These are phyloP conservation scores for Ophiostoma tasmaniense DNA, from an alignment of 2,329 filamentous ascomycete species.

Conservation along the genomic window DNA sequence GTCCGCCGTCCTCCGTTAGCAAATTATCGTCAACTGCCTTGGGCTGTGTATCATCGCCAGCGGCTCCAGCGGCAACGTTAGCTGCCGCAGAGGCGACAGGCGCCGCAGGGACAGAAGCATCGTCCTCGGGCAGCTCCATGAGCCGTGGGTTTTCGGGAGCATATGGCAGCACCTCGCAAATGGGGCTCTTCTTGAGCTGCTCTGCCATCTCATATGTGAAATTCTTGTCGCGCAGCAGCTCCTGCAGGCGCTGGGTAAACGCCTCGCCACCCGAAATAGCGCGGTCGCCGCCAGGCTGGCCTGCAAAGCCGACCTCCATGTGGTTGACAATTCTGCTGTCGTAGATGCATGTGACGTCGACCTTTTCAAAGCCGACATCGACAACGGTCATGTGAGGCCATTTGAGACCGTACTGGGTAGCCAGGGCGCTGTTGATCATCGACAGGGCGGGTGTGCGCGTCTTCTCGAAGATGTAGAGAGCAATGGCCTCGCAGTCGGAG, in stretches of 20 bases:
- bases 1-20: conserved; percentile 29
- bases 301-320: conserved; percentile 46
- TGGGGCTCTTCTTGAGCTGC: conserved; percentile 57
- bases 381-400: conserved; percentile 73
- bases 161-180: conserved; percentile 60
- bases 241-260: conserved; percentile 65
- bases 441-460: conserved; percentile 90
- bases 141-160: conserved; percentile 35
- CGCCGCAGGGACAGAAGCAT: conserved; percentile 8
- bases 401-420: conserved; percentile 75
- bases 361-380: conserved; percentile 86
- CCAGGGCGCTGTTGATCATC: conserved; percentile 79
- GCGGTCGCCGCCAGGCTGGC: conserved; percentile 15
- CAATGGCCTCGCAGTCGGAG: conserved; percentile 76
- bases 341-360: conserved; percentile 82
- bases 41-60: conserved; percentile 23
- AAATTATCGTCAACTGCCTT: conserved; percentile 24
- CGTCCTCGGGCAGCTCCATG: conserved; percentile 34
- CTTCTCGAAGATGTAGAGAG: conserved; percentile 93
- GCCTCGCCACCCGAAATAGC: conserved; percentile 72
- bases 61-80: conserved; percentile 31
- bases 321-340: conserved; percentile 68
- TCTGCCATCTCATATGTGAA: conserved; percentile 61
- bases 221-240: conserved; percentile 53
- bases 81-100: conserved; percentile 15